phyloP scores from a whole-genome alignment of 2,329 filamentous ascomycete genomes.

The Dothideomycetidae sp. region DNA sequence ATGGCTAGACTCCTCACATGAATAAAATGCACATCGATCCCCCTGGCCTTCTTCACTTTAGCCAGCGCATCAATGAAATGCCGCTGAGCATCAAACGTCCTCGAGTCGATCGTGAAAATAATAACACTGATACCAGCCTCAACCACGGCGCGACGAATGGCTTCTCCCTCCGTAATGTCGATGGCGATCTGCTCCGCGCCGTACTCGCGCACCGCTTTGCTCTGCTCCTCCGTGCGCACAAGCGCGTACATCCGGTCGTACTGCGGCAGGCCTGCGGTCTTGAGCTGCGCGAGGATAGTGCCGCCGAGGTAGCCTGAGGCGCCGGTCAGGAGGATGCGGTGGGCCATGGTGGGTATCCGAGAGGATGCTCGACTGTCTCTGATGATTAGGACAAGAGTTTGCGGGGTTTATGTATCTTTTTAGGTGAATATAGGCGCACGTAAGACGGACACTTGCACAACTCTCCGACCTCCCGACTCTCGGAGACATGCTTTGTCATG shows the following conservation, averaged over 20 bases:
- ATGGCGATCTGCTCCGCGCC: conserved; percentile 30
- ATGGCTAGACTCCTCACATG: conserved; percentile 18
- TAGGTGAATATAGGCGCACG: too few relatives aligned
- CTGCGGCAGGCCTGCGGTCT: conserved; percentile 25
- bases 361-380: too few relatives aligned
- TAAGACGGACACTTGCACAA: too few relatives aligned
- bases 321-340: conserved; percentile 37
- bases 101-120: conserved; percentile 34
- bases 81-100: conserved; percentile 21
- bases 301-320: conserved; percentile 41
- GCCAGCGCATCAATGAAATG: conserved; percentile 34
- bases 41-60: conserved; percentile 29
- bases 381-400: too few relatives aligned
- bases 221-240: conserved; percentile 34
- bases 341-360: conserved; percentile 19
- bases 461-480: too few relatives aligned
- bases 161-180: conserved; percentile 25
- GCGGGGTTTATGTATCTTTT: too few relatives aligned
- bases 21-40: conserved; percentile 35
- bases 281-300: conserved; percentile 30
- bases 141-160: conserved; percentile 26
- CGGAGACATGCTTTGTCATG: too few relatives aligned
- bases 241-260: conserved; percentile 35
- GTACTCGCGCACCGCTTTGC: conserved; percentile 30
- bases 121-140: conserved; percentile 34